phyloP scores from a whole-genome alignment of 192 early-diverging fungal species.

The Entophlyctis luteolus region DNA sequence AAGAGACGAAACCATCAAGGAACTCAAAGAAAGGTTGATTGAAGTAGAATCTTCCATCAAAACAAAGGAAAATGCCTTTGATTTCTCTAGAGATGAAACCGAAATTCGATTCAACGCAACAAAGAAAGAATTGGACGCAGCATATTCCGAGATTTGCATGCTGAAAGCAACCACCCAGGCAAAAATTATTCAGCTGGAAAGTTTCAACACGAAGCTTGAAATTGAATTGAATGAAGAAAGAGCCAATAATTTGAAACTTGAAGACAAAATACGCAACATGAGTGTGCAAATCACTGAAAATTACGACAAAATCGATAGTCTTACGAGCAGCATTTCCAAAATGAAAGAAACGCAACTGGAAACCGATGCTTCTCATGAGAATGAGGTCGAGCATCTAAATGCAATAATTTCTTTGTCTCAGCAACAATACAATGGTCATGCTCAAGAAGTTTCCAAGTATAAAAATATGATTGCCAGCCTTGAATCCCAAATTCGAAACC shows the following conservation, averaged over 20 bases:
- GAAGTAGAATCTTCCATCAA: neutral
- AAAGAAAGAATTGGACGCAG: too few species aligned
- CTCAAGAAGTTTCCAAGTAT: neutral
- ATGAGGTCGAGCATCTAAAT: neutral
- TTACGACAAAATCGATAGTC: too few species aligned
- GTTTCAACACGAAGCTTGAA: neutral
- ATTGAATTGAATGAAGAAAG: neutral
- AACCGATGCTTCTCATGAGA: neutral
- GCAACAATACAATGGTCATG: neutral
- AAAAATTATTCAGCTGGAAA: too few species aligned
- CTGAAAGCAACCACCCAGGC: too few species aligned
- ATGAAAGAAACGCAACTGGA: neutral
- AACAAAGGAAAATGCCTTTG: too few species aligned
- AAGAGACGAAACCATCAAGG: neutral
- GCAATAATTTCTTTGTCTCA: neutral
- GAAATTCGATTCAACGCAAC: too few species aligned
- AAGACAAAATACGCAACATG: neutral
- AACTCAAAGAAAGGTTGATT: neutral
- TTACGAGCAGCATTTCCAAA: neutral
- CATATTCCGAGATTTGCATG: too few species aligned
- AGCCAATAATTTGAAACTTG: neutral
- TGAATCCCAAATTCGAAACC: too few species aligned
- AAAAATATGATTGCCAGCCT: neutral
- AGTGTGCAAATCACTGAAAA: too few species aligned
- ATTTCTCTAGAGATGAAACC: too few species aligned